Conservation (phyloP, 2,329 filamentous ascomycete genomes). For the Beauveria pseudobassiana region DNA sequence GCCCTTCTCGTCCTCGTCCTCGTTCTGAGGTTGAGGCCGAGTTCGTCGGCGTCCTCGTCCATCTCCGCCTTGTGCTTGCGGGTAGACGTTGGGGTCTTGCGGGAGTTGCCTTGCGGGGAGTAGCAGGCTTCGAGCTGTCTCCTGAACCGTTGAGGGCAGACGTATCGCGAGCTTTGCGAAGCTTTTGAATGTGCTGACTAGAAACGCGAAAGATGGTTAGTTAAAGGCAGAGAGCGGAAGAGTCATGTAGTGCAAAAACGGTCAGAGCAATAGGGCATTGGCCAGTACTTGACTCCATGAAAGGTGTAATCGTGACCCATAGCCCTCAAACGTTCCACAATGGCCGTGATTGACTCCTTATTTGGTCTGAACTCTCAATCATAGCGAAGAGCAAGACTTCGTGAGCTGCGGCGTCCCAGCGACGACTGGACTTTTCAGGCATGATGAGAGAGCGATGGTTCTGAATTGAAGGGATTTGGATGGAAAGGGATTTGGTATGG, state of each 20-base stretch:
- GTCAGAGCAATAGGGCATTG: background rate
- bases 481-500: background rate
- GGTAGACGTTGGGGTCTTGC: constrained; percentile 23
- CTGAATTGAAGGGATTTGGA: constrained; percentile 4
- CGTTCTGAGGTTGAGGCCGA: constrained; percentile 14
- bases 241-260: background rate
- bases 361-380: constrained; percentile 28
- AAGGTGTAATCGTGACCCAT: constrained; percentile 32
- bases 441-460: constrained; percentile 6
- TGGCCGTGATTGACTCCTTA: constrained; percentile 24
- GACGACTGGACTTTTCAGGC: constrained; percentile 18
- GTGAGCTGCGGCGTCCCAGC: constrained; percentile 30
- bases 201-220: background rate
- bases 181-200: constrained; percentile 41
- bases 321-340: constrained; percentile 24
- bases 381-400: constrained; percentile 31
- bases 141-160: constrained; percentile 17
- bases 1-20: constrained; percentile 17
- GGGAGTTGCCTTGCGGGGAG: constrained; percentile 21
- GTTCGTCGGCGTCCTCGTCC: constrained; percentile 14
- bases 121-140: constrained; percentile 14
- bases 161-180: constrained; percentile 30
- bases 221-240: background rate
- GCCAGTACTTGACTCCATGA: constrained; percentile 32
- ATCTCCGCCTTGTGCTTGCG: constrained; percentile 18